Conservation (phyloP, 805 yeast species). For the Hanseniaspora nectarophila region DNA sequence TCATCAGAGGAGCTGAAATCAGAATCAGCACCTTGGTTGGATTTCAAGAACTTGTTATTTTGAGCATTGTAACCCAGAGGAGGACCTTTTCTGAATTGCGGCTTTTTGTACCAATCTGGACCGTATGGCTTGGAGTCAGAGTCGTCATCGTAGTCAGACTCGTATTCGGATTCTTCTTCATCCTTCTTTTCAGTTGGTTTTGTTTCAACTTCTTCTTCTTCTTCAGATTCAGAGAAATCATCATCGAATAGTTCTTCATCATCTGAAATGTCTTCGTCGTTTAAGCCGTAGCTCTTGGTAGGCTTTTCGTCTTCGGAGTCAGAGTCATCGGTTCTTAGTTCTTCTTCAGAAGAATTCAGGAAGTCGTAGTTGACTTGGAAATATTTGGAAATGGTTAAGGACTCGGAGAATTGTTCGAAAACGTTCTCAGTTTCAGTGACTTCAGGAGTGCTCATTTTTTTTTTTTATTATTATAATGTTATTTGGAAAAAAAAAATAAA, state of each 20-base stretch:
- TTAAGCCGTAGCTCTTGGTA: slow-evolving; percentile 20
- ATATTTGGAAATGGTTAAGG: slow-evolving; percentile 69
- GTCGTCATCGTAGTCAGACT: slow-evolving; percentile 34
- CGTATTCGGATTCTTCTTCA: slow-evolving; percentile 28
- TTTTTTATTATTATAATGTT: background rate
- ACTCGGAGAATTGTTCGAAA: background rate
- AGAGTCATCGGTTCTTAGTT: slow-evolving; percentile 22
- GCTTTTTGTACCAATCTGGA: slow-evolving; percentile 36
- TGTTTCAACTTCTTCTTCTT: slow-evolving; percentile 16
- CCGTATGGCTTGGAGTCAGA: slow-evolving; percentile 34
- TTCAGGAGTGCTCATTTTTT: slow-evolving; percentile 7
- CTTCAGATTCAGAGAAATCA: slow-evolving; percentile 26
- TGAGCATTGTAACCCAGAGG: slow-evolving; percentile 20
- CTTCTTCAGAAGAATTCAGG: slow-evolving; percentile 35
- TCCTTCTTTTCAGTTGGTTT: slow-evolving; percentile 24
- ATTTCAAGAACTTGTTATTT: slow-evolving; percentile 27
- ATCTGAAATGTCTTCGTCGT: slow-evolving; percentile 28
- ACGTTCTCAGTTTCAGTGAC: background rate
- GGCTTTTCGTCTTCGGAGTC: slow-evolving; percentile 26
- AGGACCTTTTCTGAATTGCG: slow-evolving; percentile 30
- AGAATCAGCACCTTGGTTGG: slow-evolving; percentile 23
- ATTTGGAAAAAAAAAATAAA: too few species aligned
- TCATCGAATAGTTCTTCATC: slow-evolving; percentile 22
- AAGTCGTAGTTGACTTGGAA: slow-evolving; percentile 47
- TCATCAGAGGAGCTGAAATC: slow-evolving; percentile 28